Conservation (phyloP, 345 rosid species). For the Pseudoturritis turrita region DNA sequence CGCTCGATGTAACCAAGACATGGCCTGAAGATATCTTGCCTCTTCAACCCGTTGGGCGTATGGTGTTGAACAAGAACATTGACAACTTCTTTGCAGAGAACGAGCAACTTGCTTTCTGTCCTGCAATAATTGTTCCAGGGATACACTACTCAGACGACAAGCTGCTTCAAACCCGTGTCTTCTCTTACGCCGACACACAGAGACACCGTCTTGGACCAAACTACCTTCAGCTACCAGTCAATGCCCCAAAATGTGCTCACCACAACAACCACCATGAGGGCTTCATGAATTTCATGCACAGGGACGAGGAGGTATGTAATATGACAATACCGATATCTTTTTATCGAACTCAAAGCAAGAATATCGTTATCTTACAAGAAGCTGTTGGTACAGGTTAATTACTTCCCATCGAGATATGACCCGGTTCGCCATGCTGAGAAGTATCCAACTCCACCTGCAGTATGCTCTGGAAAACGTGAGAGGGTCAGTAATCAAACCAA, state of each 20-base stretch:
- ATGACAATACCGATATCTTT: neutral
- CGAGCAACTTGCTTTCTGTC: slow-evolving; percentile 94
- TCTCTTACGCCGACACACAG: slow-evolving; percentile 91
- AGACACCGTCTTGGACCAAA: slow-evolving; percentile 99
- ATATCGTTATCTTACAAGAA: slow-evolving; percentile 6
- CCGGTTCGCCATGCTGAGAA: slow-evolving; percentile 83
- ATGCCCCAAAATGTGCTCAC: slow-evolving; percentile 94
- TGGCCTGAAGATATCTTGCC: slow-evolving; percentile 99
- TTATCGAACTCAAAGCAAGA: neutral
- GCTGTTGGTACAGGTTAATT: slow-evolving; percentile 58
- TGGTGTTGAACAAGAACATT: slow-evolving; percentile 95
- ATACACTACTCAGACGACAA: slow-evolving; percentile 87
- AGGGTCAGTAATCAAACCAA: slow-evolving; percentile 43
- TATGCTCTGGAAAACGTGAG: slow-evolving; percentile 75
- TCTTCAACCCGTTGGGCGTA: slow-evolving; percentile 88
- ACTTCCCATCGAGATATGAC: slow-evolving; percentile 92
- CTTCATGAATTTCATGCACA: slow-evolving; percentile 88
- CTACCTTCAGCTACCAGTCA: slow-evolving; percentile 91
- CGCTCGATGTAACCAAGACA: slow-evolving; percentile 91
- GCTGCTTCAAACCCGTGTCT: slow-evolving; percentile 83
- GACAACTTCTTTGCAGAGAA: slow-evolving; percentile 97
- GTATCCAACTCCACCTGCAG: slow-evolving; percentile 57
- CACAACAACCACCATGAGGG: slow-evolving; percentile 97
- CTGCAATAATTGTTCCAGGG: slow-evolving; percentile 89
- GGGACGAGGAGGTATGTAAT: slow-evolving; percentile 78